These are phyloP conservation scores for Aspergillus piperis DNA, from an alignment of 2,329 filamentous ascomycete species.

Conservation along the genomic window DNA sequence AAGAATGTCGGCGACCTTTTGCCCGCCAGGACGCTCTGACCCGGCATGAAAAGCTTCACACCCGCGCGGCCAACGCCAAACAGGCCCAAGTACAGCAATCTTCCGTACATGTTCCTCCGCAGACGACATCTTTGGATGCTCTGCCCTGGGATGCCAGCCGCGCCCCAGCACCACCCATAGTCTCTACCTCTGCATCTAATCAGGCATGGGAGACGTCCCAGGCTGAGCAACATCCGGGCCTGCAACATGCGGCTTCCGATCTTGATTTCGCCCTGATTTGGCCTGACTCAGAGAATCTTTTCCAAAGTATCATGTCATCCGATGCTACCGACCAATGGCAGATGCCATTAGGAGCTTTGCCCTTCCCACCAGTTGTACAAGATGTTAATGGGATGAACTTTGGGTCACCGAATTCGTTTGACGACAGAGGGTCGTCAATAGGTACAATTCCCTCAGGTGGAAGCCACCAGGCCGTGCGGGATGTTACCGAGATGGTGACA, in stretches of 20 bases:
- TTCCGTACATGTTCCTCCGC: constrained; percentile 13
- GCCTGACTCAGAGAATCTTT: constrained; percentile 49
- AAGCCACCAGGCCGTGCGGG: constrained; percentile 47
- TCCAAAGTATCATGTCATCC: constrained; percentile 47
- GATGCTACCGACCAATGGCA: constrained; percentile 46
- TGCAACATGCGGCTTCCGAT: constrained; percentile 32
- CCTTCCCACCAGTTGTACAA: constrained; percentile 38
- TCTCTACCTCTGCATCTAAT: constrained; percentile 22
- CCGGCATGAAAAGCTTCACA: constrained; percentile 47
- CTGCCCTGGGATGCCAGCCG: constrained; percentile 29
- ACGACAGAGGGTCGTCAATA: constrained; percentile 40
- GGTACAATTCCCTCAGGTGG: constrained; percentile 44
- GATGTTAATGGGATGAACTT: constrained; percentile 33
- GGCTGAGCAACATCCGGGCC: constrained; percentile 19
- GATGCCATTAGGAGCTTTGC: constrained; percentile 45
- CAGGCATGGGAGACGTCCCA: constrained; percentile 30
- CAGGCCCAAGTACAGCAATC: constrained; percentile 13
- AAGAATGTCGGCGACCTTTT: constrained; percentile 44
- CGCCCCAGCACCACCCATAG: constrained; percentile 20
- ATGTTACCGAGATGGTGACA: constrained; percentile 49
- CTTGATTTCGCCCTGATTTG: constrained; percentile 47
- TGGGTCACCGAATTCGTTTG: constrained; percentile 40
- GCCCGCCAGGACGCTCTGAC: constrained; percentile 48
- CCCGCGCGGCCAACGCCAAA: constrained; percentile 30
- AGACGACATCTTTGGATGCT: constrained; percentile 23